Base-by-base conservation (phyloP, 352 stramenopile genomes). In the Phytopythium boreale region DNA sequence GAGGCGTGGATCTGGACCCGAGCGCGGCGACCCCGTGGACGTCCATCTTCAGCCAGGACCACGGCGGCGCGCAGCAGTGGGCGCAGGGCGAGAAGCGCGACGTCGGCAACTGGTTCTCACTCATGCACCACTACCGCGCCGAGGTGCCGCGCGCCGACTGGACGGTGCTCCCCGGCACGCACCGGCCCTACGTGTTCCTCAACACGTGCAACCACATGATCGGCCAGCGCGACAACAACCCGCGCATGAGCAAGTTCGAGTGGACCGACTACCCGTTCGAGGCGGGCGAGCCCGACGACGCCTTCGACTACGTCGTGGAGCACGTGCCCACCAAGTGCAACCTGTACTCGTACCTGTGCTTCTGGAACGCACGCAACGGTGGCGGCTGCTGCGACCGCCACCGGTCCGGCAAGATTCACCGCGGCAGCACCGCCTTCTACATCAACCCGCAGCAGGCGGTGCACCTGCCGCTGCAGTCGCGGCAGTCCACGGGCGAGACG, bases 131-230 rank as follows among this genome's bases (percentile, higher is more conserved):
- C 74, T 94, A 95, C 70, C 62, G 77, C 27, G 72, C 67, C 2
- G 85, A 95, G 37, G 66, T 92, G 31, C 26, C 62, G 39, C 71
- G 73, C 61, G 59, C 56, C 14, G 71, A 81, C 34, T 95, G 87
- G 87, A 62, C 72, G 49, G 46, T 79, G 43, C 62, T 70, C 17
- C 63, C 55, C 10, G 72, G 76, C 67, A 79, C 67, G 22, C 60
- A 86, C 44, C 85, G 87, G 8, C 87, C 87, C 46, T 76, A 86
- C 43, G 69, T 94, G n/a, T 95, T 78, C 66, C 80, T 95, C 62
- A 95, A 94, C 78, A 95, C 87, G 55, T 95, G 87, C 77, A 95
- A 95, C 60, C 87, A 95, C 84, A 91, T 95, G 84, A 92, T 95
- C 63, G 84, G 87, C 50, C 79, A 95, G 69, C 76, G 66, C 46